A percentile compares a stretch with the other conserved stretches of the same genome.
Conservation (phyloP, 768 basidiomycete species). For the Kwoniella bestiolae region DNA sequence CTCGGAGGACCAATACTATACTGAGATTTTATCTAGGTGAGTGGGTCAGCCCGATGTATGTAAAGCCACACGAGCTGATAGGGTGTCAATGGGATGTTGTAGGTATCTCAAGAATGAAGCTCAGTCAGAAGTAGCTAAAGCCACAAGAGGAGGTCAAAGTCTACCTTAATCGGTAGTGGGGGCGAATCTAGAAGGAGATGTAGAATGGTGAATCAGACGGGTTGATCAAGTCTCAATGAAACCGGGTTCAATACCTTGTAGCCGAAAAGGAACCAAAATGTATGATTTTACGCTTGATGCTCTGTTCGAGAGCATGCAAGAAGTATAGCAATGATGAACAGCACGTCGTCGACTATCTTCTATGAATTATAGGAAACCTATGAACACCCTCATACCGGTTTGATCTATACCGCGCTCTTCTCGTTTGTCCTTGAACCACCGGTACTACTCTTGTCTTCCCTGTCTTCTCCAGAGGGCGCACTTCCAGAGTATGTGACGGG, state of each 20-base stretch:
- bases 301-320: not conserved
- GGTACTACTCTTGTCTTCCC: not conserved
- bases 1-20: conserved; percentile 59
- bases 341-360: not conserved
- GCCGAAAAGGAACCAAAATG: too few species aligned
- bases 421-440: not conserved
- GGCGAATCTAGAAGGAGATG: not conserved
- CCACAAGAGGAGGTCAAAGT: conserved; percentile 60
- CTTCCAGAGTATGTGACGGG: conserved; percentile 4
- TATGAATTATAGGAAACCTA: not conserved
- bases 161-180: conserved; percentile 52
- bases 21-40: conserved; percentile 56
- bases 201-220: too few species aligned
- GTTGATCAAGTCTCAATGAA: too few species aligned
- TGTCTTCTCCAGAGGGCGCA: not conserved
- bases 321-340: not conserved
- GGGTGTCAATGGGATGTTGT: conserved; percentile 15
- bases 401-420: not conserved
- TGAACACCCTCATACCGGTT: too few species aligned
- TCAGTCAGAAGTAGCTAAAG: conserved; percentile 64
- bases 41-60: not conserved
- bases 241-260: too few species aligned
- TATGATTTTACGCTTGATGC: too few species aligned
- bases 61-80: too few species aligned
- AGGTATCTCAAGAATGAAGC: conserved; percentile 67